Evolutionary conservation across 345 rosid species (phyloP).

Genomic region (Diplotaxis tenuifolia): DNA sequence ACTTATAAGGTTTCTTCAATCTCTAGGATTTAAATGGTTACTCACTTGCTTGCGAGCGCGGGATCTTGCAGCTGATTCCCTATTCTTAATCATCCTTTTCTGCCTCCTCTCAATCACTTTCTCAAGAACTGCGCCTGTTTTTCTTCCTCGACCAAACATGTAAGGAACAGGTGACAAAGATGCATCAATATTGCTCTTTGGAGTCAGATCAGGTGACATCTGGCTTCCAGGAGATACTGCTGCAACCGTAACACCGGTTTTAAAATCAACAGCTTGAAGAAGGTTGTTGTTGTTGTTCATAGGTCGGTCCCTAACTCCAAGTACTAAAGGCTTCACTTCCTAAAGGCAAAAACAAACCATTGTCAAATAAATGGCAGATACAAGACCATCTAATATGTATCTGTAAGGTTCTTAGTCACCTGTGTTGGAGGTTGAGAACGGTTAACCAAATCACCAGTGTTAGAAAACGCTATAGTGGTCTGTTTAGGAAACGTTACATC

Average conservation of each 20-base stretch:
- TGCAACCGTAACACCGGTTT: conserved; percentile 48
- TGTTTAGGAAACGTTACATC: conserved; percentile 62
- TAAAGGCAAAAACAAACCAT: conserved; percentile 29
- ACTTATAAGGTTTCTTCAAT: too few relatives aligned
- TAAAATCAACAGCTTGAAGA: conserved; percentile 48
- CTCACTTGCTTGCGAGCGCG: conserved; percentile 98
- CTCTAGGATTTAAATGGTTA: too few relatives aligned
- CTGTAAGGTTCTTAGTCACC: conserved; percentile 24
- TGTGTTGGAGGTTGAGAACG: conserved; percentile 25
- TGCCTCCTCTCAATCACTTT: conserved; percentile 98
- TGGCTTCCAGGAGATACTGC: conserved; percentile 75
- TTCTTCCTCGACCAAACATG: conserved; percentile 76
- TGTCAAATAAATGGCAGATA: conserved; percentile 21
- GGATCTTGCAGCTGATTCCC: conserved; percentile 98
- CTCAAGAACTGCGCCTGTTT: conserved; percentile 64
- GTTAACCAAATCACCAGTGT: background rate
- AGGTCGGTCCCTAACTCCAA: conserved; percentile 54
- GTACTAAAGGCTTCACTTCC: conserved; percentile 58
- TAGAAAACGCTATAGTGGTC: conserved; percentile 47
- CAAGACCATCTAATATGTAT: conserved; percentile 25
- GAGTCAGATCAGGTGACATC: conserved; percentile 73
- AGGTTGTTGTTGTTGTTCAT: conserved; percentile 49
- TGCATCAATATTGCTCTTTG: conserved; percentile 70
- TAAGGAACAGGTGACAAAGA: conserved; percentile 83
- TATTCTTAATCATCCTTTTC: conserved; percentile 95